Evolutionary conservation across 352 stramenopile species (phyloP), one percentile per base, ranked within the genome.

Genomic region (Globisporangium abappressorium): DNA sequence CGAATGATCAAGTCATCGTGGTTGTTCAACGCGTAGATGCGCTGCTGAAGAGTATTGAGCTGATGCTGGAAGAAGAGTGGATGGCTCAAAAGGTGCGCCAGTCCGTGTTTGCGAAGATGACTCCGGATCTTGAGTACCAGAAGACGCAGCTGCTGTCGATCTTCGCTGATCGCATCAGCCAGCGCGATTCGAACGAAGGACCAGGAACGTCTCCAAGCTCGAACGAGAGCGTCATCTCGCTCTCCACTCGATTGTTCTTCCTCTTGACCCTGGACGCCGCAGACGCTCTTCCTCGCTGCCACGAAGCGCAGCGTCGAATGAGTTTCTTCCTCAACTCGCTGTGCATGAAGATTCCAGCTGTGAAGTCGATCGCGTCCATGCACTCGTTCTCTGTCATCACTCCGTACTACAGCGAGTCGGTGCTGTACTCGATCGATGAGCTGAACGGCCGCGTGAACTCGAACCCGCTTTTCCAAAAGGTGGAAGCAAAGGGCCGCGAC

Each of bases 311-410:
- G 70, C 85, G 87, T 18, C 86, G 89, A n/a, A 92, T 96, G 85
- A 93, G 87, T 71, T 96, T 96, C 65, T 96, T 96, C 70, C 57
- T 92, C 53, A 96, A 96, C 69, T 96, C 89, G 38, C 58, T 96
- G 57, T 89, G 84, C 70, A 96, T 96, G 89, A 80, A 91, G 43
- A 96, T 96, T 72, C 87, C 89, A n/a, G 79, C 75, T 1, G 85
- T 94, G 57, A 73, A 90, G 53, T 91, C 86, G 33, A 93, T 95
- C 65, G 85, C 83, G 9, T 85, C 89, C 14, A 96, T 96, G 87
- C 78, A 92, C 49, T 96, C 89, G 43, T 95, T 96, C 64, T 94
- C 86, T 22, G 87, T 96, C 36, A 84, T 94, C 49, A 96, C 89
- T 8, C 89, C 89, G 34, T 96, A 96, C 76, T 96, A 94, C 79